phyloP scores from a whole-genome alignment of 176 grass and related monocot genomes.

The Bothriochloa decipiens region DNA sequence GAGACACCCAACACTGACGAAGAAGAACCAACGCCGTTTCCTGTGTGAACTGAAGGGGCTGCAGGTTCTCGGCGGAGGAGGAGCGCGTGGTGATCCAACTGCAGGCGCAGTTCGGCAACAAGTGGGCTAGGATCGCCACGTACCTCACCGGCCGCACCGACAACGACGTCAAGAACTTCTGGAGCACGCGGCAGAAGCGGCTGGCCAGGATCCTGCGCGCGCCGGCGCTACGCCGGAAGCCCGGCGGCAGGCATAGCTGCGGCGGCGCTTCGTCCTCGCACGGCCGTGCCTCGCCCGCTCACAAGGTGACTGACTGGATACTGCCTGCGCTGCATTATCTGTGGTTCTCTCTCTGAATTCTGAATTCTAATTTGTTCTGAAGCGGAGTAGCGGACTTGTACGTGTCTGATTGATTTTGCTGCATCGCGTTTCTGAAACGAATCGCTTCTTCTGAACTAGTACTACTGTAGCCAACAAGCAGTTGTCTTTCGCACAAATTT shows the following conservation, averaged over 20 bases:
- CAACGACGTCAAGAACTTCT: conserved; percentile 79
- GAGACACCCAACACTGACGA: no score
- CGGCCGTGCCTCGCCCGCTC: neutral
- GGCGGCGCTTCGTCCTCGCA: neutral
- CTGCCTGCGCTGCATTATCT: neutral
- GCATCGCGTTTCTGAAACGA: neutral
- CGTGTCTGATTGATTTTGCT: neutral
- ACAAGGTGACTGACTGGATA: neutral
- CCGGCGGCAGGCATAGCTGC: neutral
- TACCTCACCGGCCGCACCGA: conserved; percentile 59
- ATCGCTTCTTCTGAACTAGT: neutral
- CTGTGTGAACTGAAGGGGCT: conserved; percentile 19
- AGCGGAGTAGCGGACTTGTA: neutral
- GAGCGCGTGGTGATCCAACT: conserved; percentile 50
- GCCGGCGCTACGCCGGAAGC: conserved; percentile 12
- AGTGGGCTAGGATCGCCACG: conserved; percentile 60
- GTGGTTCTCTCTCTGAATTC: neutral
- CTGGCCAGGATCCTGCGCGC: conserved; percentile 26
- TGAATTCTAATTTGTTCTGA: neutral
- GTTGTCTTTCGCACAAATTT: no score
- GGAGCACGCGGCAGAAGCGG: conserved; percentile 64
- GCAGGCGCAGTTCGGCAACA: conserved; percentile 59
- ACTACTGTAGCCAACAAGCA: no score
- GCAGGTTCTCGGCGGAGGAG: conserved; percentile 55
- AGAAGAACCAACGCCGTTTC: neutral